These are phyloP conservation scores for Endoconidiophora polonica DNA, from an alignment of 2,329 filamentous ascomycete species.

Conservation along the genomic window DNA sequence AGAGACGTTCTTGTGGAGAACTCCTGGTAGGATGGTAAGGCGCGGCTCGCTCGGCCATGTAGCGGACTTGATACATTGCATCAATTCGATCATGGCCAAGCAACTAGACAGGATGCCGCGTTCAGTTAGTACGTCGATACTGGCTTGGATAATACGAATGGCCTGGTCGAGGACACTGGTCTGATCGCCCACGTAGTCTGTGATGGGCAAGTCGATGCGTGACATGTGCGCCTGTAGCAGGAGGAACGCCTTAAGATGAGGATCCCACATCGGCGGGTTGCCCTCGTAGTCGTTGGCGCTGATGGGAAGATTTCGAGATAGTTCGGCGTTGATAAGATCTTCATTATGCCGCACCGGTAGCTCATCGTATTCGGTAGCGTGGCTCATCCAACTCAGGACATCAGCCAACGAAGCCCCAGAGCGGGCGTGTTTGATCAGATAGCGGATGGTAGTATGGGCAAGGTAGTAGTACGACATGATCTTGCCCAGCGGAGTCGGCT, in stretches of 20 bases:
- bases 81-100: slow-evolving; percentile 63
- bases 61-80: slow-evolving; percentile 85
- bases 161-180: slow-evolving; percentile 81
- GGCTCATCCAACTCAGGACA: slow-evolving; percentile 79
- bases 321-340: slow-evolving; percentile 85
- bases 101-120: slow-evolving; percentile 66
- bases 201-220: slow-evolving; percentile 79
- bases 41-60: slow-evolving; percentile 77
- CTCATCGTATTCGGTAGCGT: slow-evolving; percentile 91
- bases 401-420: slow-evolving; percentile 62
- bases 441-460: slow-evolving; percentile 84
- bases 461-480: slow-evolving; percentile 99
- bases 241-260: slow-evolving; percentile 90
- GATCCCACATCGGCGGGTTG: slow-evolving; percentile 89
- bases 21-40: slow-evolving; percentile 61
- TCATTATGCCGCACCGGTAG: slow-evolving; percentile 96
- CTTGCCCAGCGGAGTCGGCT: slow-evolving; percentile 80
- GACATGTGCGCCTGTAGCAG: slow-evolving; percentile 91
- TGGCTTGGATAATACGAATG: slow-evolving; percentile 91
- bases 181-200: slow-evolving; percentile 93
- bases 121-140: slow-evolving; percentile 85
- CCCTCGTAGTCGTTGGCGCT: slow-evolving; percentile 34
- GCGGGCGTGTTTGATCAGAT: slow-evolving; percentile 62
- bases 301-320: slow-evolving; percentile 64
- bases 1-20: slow-evolving; percentile 29